Conservation (phyloP, 306 rosid species). For the Cicer cuneatum region DNA sequence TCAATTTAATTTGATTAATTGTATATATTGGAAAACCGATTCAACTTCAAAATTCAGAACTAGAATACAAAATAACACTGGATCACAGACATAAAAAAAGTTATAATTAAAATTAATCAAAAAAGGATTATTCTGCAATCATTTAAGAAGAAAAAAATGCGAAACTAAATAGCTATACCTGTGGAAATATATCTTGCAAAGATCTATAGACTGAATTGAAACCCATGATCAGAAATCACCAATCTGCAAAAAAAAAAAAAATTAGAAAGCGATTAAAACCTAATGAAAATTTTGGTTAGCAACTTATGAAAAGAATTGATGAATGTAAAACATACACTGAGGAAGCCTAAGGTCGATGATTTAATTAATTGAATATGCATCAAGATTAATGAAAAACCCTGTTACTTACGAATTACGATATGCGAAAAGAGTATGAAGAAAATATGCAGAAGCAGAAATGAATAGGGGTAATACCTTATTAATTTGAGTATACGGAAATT, state of each 20-base stretch:
- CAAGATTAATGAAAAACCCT: conserved; percentile 4
- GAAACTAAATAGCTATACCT: conserved; percentile 50
- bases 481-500: conserved; percentile 17
- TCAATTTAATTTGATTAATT: conserved; percentile 1
- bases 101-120: background rate
- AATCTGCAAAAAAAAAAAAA: conserved; percentile 47
- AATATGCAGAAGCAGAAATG: background rate
- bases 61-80: conserved; percentile 17
- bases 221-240: conserved; percentile 57
- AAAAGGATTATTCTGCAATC: background rate
- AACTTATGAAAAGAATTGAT: background rate
- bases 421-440: background rate
- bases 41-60: conserved; percentile 19
- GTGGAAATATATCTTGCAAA: conserved; percentile 77
- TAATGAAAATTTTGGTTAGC: background rate
- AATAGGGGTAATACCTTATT: conserved; percentile 4
- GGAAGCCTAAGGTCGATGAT: conserved; percentile 33
- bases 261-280: conserved; percentile 20
- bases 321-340: background rate
- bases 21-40: conserved; percentile 12
- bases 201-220: conserved; percentile 60
- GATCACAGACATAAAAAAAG: conserved; percentile 18
- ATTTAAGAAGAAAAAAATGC: background rate
- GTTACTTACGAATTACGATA: background rate
- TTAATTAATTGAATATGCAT: background rate